Conservation (phyloP, 495 filamentous ascomycete species). For the Podospora tetraspora region DNA sequence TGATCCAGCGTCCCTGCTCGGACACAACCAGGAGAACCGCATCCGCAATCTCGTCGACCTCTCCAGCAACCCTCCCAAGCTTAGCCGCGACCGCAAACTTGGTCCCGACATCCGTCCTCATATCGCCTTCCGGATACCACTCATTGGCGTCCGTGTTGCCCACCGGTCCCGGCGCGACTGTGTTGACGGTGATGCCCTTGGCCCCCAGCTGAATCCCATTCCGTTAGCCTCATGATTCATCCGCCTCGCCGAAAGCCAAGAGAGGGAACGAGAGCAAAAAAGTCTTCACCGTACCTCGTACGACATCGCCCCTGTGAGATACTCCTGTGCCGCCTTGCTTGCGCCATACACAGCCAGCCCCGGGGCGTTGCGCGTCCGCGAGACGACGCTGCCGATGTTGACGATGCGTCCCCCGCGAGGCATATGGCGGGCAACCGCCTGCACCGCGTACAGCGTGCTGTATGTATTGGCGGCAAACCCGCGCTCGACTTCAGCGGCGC, state of each 20-base stretch:
- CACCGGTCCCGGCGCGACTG: conserved; percentile 33
- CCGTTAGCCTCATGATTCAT: background rate
- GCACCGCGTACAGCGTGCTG: conserved; percentile 29
- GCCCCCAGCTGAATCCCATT: conserved; percentile 27
- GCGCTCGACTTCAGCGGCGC: conserved; percentile 16
- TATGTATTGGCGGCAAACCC: conserved; percentile 27
- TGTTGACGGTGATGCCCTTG: conserved; percentile 39
- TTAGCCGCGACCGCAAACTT: conserved; percentile 31
- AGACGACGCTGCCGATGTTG: conserved; percentile 41
- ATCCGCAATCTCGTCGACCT: conserved; percentile 43
- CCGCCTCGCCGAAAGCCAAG: background rate
- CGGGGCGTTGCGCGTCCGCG: conserved; percentile 20
- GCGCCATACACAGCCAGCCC: conserved; percentile 25
- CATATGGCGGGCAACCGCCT: conserved; percentile 32
- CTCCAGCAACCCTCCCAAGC: conserved; percentile 23
- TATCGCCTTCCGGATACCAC: conserved; percentile 4
- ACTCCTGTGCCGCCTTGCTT: conserved; percentile 32
- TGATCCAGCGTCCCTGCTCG: conserved; percentile 49
- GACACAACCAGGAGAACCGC: conserved; percentile 41
- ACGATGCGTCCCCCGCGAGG: conserved; percentile 36
- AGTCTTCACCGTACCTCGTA: conserved; percentile 22
- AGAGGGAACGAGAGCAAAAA: background rate
- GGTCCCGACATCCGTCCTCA: conserved; percentile 6
- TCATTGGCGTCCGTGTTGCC: conserved; percentile 22
- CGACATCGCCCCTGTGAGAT: conserved; percentile 25